Evolutionary conservation across 2,329 filamentous ascomycete species (phyloP), one percentile per base, ranked within the genome.

Genomic region (Exophiala phaeomuriformis): DNA sequence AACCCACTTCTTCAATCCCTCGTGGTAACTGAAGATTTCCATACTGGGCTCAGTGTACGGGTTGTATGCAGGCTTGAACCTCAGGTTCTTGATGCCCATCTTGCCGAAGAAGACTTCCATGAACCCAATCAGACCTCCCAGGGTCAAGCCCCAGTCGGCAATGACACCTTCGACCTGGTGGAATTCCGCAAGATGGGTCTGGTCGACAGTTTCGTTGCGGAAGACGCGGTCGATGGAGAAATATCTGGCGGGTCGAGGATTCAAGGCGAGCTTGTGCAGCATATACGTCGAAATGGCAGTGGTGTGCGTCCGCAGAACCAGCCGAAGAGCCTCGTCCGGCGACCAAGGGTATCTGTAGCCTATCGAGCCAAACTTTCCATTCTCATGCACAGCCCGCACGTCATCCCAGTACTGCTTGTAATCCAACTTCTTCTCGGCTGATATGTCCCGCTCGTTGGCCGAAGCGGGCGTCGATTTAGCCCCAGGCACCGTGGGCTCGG

Each of bases 171-270:
- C 93, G 33, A 97, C 88, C 69, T 98, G 93, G 74, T 98, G 93
- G 79, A 98, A 98, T 72, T 98, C 93, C 37, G 90, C 90, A 66
- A 98, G 73, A 77, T 98, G 93, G 5, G 93, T 98, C 9, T 90
- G 90, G 67, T 98, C 93, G 54, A 98, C 90, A 2, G 89, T 89
- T 73, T 98, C 93, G 71, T 98, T 98, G 62, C 89, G 83, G 84
- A 98, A 98, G 57, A 98, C 93, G 51, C 93, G 84, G 72, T 98
- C 93, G 68, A 98, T 98, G 58, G 89, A 95, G 77, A 98, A 98
- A 77, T 95, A 97, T 58, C 90, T 84, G n/a, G 89, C 90, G 3
- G 88, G 87, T 9, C 88, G 85, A 55, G 88, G 90, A 67, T 86
- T 80, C 52, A 85, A 81, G 30, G 93, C 90, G 49, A 98, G 80